phyloP scores from a whole-genome alignment of 768 basidiomycete genomes.

The Collybia mongolica region DNA sequence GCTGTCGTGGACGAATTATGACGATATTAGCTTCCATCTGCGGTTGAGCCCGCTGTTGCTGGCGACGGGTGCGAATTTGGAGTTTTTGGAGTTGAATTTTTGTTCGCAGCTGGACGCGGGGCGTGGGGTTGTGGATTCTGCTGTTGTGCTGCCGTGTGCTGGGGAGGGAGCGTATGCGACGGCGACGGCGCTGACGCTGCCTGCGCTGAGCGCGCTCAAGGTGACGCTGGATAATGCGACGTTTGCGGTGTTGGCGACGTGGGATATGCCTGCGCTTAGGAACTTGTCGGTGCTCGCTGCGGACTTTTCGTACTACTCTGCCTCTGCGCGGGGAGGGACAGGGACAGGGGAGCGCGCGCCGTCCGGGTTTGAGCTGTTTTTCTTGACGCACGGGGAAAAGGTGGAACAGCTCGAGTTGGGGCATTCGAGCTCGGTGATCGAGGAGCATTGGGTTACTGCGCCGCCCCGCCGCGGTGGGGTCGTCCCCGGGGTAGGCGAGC shows the following conservation, averaged over 20 bases:
- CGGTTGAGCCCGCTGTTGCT: constrained; percentile 54
- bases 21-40: constrained; percentile 54
- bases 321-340: not conserved
- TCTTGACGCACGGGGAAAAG: constrained; percentile 61
- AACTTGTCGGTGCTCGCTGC: constrained; percentile 69
- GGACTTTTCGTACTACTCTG: constrained; percentile 55
- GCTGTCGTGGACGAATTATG: constrained; percentile 74
- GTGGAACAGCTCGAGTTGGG: constrained; percentile 70
- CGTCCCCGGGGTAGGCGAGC: too few species aligned
- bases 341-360: constrained; percentile 30
- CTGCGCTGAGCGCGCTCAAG: constrained; percentile 66
- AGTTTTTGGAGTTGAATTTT: constrained; percentile 69
- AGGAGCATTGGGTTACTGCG: constrained; percentile 63
- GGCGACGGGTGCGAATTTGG: constrained; percentile 51
- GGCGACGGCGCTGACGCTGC: constrained; percentile 43
- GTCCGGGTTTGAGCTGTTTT: constrained; percentile 62
- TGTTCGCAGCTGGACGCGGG: constrained; percentile 25
- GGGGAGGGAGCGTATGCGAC: too few species aligned
- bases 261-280: constrained; percentile 62
- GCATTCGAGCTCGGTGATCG: constrained; percentile 64
- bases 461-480: constrained; percentile 32
- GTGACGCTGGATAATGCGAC: constrained; percentile 71
- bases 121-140: too few species aligned
- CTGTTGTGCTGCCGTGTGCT: too few species aligned
- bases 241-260: constrained; percentile 61